Evolutionary conservation across 164 flowering plant species (phyloP), one percentile per base, ranked within the genome.

Genomic region (Aristolochia fimbriata): DNA sequence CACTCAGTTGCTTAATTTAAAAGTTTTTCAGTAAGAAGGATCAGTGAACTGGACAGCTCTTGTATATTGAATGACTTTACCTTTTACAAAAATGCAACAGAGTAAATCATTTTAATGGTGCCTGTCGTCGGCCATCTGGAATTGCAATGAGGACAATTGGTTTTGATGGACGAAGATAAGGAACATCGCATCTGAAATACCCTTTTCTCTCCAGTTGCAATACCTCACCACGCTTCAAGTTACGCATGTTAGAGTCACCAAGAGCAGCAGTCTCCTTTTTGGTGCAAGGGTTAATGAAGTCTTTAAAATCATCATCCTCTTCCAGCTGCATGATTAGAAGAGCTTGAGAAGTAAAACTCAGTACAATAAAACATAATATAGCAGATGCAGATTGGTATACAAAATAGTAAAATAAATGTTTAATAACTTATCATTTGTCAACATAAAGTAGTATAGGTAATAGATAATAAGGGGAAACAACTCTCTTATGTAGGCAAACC

Each of bases 201-300:
- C 98, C 98, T 62, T 88, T 91, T 74, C 96, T 77, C 78, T 91
- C 98, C n/a, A n/a, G n/a, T n/a, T n/a, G n/a, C n/a, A n/a, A n/a
- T n/a, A n/a, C n/a, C n/a, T n/a, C n/a, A n/a, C n/a, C 71, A 88
- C 74, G 81, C 68, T 86, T 79, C 73, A 88, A 60, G 69, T 86
- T 91, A 12, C 95, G 73, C 86, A 91, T 86, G 66, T 91, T 85
- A 5, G 92, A 70, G 64, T 91, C 97, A 30, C 96, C 97, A 23
- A 83, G 52, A 0, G 96, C 96, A 3, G 68, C 57, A 24, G 72
- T 83, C 75, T 85, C 96, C 66, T 51, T 76, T 65, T 71, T 85
- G 1, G 95, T 88, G 47, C 76, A 71, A 0, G 90, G 92, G 68
- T 85, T 91, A 16, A 91, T 76, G 17, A 80, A 94, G 63, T 88